Evolutionary conservation across 2,329 filamentous ascomycete species (phyloP), one percentile per base, ranked within the genome.

Genomic region (Nigrospora sphaerica): DNA sequence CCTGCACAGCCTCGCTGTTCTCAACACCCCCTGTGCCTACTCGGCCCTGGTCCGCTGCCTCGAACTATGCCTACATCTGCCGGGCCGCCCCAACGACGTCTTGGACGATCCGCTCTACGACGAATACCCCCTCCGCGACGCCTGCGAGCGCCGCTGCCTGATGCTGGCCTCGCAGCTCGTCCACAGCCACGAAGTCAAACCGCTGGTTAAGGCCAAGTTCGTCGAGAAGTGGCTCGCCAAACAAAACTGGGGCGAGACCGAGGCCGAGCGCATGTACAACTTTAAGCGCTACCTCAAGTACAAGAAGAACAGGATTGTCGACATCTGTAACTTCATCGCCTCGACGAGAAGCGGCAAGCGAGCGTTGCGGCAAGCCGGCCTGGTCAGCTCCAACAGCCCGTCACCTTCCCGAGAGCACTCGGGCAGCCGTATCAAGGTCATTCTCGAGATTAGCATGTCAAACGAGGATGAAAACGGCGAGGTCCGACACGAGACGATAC

Each of bases 161-260:
- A 71, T 78, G 63, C 72, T 85, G 39, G 57, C 81, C 41, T 63
- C 67, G 32, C 72, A 81, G 49, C 67, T 89, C 3, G 70, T 85
- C n/a, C 74, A 72, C 49, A 77, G 78, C 50, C 78, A 79, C 54
- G 75, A 78, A 16, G 67, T 75, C 2, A 71, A 73, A 23, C 74
- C 74, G 45, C 65, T 89, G 16, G 66, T 84, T 46, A 72, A 79
- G 59, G 80, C 83, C 34, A 74, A 75, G 7, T 80, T 91, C 51
- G 74, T 91, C 35, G 81, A 84, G 49, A 80, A 78, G 46, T 91
- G 86, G 86, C 74, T 91, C n/a, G 76, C 72, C 32, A 81, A 78
- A 55, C 88, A 90, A 61, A 77, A 80, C 9, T 90, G 86, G 71
- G 86, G 85, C 17, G 67, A 72, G 16, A 65, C 64, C 1, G 65